These are phyloP conservation scores for Phytopythium helicoides DNA, from an alignment of 352 stramenopile species.

Conservation along the genomic window DNA sequence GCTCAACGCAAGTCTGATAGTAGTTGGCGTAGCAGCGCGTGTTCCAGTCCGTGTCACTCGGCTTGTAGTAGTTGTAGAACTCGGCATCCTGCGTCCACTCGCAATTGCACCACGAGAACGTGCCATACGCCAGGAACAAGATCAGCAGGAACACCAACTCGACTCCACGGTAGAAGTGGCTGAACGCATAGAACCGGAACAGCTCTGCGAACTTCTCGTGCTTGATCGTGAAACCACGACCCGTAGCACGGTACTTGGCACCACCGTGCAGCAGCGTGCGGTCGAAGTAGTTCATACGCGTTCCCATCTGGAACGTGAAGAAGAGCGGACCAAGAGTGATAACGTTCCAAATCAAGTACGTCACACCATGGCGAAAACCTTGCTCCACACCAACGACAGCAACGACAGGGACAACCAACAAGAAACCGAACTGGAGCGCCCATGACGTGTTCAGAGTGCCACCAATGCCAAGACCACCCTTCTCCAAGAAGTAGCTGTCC, in stretches of 20 bases:
- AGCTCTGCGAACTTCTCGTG: slow-evolving; percentile 97
- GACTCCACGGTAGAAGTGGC: slow-evolving; percentile 97
- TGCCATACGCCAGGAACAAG: slow-evolving; percentile 88
- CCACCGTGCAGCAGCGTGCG: slow-evolving; percentile 97
- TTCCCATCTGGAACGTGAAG: slow-evolving; percentile 99
- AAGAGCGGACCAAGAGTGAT: slow-evolving; percentile 96
- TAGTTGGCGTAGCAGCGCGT: slow-evolving; percentile 76
- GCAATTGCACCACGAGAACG: slow-evolving; percentile 93
- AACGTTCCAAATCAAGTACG: slow-evolving; percentile 93
- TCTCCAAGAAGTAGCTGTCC: slow-evolving; percentile 90
- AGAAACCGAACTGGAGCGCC: slow-evolving; percentile 94
- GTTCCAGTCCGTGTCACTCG: slow-evolving; percentile 72
- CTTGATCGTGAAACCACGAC: slow-evolving; percentile 98
- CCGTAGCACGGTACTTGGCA: slow-evolving; percentile 97
- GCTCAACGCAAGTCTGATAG: slow-evolving; percentile 90
- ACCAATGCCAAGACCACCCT: slow-evolving; percentile 91
- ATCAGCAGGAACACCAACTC: slow-evolving; percentile 89
- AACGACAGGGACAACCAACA: slow-evolving; percentile 97
- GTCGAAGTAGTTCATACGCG: slow-evolving; percentile 98
- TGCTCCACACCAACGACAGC: slow-evolving; percentile 97
- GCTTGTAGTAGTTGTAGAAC: slow-evolving; percentile 77
- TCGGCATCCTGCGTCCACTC: slow-evolving; percentile 66
- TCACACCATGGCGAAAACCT: slow-evolving; percentile 93
- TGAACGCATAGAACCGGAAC: slow-evolving; percentile 97
- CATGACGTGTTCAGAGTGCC: slow-evolving; percentile 95